Percentiles rank a stretch among this genome's conserved stretches.
These are phyloP conservation scores for Tricholoma bakamatsutake DNA, from an alignment of 768 basidiomycete genomes.

Conservation along the genomic window DNA sequence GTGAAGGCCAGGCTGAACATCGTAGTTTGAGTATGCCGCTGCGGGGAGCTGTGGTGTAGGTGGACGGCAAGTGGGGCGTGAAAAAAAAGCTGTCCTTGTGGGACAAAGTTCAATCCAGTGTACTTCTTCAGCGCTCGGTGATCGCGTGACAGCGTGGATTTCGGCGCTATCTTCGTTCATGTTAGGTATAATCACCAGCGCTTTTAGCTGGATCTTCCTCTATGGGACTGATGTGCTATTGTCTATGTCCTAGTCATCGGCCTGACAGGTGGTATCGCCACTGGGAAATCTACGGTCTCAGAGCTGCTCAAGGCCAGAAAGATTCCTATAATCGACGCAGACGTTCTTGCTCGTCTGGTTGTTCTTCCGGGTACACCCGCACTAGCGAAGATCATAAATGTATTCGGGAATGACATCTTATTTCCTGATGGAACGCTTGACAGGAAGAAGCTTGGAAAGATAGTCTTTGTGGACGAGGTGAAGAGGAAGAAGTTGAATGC, in stretches of 20 bases:
- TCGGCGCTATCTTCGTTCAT: not conserved
- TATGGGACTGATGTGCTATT: not conserved
- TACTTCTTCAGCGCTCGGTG: too few species aligned
- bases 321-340: conserved; percentile 90
- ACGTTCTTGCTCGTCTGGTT: conserved; percentile 80
- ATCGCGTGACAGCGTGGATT: too few species aligned
- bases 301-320: conserved; percentile 54
- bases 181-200: not conserved
- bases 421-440: conserved; percentile 67
- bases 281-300: conserved; percentile 94
- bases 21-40: not conserved
- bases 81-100: not conserved
- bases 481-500: conserved; percentile 71
- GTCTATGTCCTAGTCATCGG: conserved; percentile 63
- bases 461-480: conserved; percentile 75
- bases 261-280: conserved; percentile 93
- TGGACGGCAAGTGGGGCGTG: not conserved
- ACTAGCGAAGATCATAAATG: conserved; percentile 56
- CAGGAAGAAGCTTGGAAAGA: conserved; percentile 73
- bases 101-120: too few species aligned
- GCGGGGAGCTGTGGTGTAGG: not conserved
- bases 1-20: not conserved
- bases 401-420: conserved; percentile 71
- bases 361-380: conserved; percentile 79
- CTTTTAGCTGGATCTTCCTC: not conserved